phyloP scores from a whole-genome alignment of 345 rosid genomes.

The Arabidopsis arenosa region DNA sequence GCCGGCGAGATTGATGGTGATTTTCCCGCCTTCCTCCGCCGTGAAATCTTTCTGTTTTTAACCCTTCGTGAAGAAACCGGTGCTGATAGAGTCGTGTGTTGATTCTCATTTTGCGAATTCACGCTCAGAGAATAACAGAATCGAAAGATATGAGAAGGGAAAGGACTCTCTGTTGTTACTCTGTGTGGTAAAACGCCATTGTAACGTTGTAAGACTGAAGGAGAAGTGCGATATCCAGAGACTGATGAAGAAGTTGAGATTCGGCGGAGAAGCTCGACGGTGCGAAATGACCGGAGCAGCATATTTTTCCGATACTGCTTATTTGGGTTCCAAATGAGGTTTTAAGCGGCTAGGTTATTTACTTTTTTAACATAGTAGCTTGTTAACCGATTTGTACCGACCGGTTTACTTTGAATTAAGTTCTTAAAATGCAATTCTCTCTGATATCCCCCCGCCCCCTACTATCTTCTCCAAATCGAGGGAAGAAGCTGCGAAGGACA shows the following conservation, averaged over 20 bases:
- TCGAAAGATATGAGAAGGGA: constrained; percentile 10
- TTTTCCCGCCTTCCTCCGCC: constrained; percentile 32
- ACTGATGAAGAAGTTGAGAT: constrained; percentile 16
- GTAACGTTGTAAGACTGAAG: constrained; percentile 4
- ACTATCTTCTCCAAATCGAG: too few relatives aligned
- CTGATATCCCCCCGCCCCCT: too few relatives aligned
- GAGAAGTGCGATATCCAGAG: constrained; percentile 7
- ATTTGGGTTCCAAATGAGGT: background rate
- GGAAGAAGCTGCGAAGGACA: too few relatives aligned
- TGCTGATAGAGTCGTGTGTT: constrained; percentile 3
- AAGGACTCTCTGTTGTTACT: constrained; percentile 14
- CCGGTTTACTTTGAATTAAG: constrained; percentile 20
- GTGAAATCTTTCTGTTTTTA: constrained; percentile 17
- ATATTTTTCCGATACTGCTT: constrained; percentile 17
- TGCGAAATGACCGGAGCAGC: constrained; percentile 46
- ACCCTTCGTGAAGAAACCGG: constrained; percentile 13
- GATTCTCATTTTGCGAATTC: constrained; percentile 22
- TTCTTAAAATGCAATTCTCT: background rate
- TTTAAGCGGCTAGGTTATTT: constrained; percentile 42
- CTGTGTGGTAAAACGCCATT: constrained; percentile 20
- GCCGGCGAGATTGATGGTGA: background rate
- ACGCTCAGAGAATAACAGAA: background rate
- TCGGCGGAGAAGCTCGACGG: constrained; percentile 41
- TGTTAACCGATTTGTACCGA: constrained; percentile 32
- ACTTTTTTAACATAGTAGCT: background rate